These are phyloP conservation scores for Cyclotella cryptica DNA, from an alignment of 108 stramenopile species.

Conservation along the genomic window DNA sequence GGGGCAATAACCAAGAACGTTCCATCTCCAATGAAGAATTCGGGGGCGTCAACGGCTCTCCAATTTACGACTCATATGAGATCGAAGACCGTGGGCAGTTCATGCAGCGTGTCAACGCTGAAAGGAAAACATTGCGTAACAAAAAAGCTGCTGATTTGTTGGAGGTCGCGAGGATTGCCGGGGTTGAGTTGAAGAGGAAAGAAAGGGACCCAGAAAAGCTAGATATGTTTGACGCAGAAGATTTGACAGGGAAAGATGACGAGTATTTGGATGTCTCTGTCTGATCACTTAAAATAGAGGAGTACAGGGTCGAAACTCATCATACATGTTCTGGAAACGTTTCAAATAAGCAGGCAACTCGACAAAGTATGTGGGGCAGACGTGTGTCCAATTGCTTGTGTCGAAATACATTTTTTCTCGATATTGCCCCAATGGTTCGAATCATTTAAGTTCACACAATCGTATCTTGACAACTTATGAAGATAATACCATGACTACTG, in stretches of 20 bases:
- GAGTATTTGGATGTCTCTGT: slow-evolving; percentile 52
- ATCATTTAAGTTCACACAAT: no score
- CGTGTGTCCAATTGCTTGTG: no score
- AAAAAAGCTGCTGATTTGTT: slow-evolving; percentile 55
- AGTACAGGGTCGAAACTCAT: background rate
- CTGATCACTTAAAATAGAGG: slow-evolving; percentile 3
- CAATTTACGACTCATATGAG: slow-evolving; percentile 53
- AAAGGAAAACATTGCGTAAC: slow-evolving; percentile 42
- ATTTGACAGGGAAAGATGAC: slow-evolving; percentile 38
- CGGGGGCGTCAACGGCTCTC: slow-evolving; percentile 51
- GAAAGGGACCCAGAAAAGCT: slow-evolving; percentile 50
- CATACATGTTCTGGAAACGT: no score
- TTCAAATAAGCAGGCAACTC: no score
- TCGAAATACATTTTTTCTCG: no score
- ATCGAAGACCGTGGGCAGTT: slow-evolving; percentile 54
- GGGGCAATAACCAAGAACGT: slow-evolving; percentile 55
- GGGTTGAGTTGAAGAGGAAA: slow-evolving; percentile 53
- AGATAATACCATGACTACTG: no score
- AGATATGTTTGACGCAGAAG: slow-evolving; percentile 50
- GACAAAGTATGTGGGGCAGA: no score
- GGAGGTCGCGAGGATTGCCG: slow-evolving; percentile 54
- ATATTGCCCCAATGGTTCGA: no score
- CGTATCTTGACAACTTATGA: no score
- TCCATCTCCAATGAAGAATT: slow-evolving; percentile 43
- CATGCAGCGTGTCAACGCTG: slow-evolving; percentile 52